Evolutionary conservation across 352 stramenopile species (phyloP), one percentile per base, ranked within the genome.

Genomic region (Globisporangium canariense): DNA sequence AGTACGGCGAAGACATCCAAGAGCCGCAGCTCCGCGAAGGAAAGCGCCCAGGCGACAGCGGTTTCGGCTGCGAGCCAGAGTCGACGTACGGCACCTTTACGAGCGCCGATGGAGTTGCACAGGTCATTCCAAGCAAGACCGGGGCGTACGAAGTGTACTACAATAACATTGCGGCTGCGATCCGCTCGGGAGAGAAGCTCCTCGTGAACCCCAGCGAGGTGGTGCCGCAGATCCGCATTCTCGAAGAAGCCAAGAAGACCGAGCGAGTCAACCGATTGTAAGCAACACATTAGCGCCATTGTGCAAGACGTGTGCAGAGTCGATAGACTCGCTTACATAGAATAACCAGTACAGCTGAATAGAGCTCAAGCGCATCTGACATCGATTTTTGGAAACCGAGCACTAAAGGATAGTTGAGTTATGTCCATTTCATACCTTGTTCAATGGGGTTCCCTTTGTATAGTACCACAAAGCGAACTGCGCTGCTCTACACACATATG

Each of bases 71-170:
- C 36, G 83, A 89, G 40, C 73, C 76, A 1, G 78, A 82, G 63
- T 67, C 62, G 10, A 70, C 71, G 40, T 82, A 73, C 40, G 81
- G 79, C 11, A 83, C 64, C 46, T 74, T 90, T 66, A 78, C 68
- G 2, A 52, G 75, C 1, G 58, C 41, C 9, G 57, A 51, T 2
- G 76, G 69, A 20, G 67, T 60, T 20, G 65, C 54, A 8, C 69
- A 49, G 30, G 52, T 67, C 16, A 65, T 91, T 9, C 73, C 72
- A 28, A 89, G 71, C 55, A 65, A 80, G 38, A 65, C 64, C 0
- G 83, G 83, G 3, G 72, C 68, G 41, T 92, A 92, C 68, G 70
- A 86, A 22, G 71, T 80, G 34, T 92, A 78, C 72, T 92, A 92
- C 78, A 76, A 74, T 32, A 90, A 90, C 60, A 77, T 92, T 20